phyloP scores from a whole-genome alignment of 129 eudicot species.

The Dittrichia graveolens region DNA sequence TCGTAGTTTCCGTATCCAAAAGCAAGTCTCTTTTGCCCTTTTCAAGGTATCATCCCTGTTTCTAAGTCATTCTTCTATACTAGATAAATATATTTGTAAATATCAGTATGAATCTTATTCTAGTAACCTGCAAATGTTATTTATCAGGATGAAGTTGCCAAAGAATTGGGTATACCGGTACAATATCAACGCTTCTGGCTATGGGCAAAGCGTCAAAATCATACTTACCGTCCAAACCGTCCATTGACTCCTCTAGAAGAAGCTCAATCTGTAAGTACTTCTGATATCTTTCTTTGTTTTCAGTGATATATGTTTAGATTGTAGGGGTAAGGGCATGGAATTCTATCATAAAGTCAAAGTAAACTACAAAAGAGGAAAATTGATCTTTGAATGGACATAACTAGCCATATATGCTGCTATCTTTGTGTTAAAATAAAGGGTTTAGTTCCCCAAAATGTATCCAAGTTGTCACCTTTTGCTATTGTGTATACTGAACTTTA shows the following conservation, averaged over 20 bases:
- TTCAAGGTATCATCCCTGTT: slow-evolving; percentile 66
- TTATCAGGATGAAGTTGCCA: slow-evolving; percentile 86
- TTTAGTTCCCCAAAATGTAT: too few species aligned
- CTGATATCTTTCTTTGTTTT: not conserved
- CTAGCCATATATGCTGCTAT: not conserved
- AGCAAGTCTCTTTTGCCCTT: slow-evolving; percentile 67
- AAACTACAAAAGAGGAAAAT: not conserved
- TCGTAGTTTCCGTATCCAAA: slow-evolving; percentile 83
- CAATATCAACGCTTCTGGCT: slow-evolving; percentile 87
- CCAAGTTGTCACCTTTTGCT: too few species aligned
- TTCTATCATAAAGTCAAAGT: not conserved
- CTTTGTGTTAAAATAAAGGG: not conserved
- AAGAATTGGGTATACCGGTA: slow-evolving; percentile 83
- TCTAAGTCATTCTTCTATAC: not conserved
- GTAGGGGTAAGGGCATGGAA: not conserved
- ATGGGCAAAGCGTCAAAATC: slow-evolving; percentile 87
- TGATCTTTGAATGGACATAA: not conserved
- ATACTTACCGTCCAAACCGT: slow-evolving; percentile 85
- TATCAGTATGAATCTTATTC: not conserved
- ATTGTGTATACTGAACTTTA: too few species aligned
- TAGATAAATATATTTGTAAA: not conserved
- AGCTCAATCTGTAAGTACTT: slow-evolving; percentile 62
- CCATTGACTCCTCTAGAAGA: slow-evolving; percentile 80
- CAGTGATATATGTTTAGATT: too few species aligned
- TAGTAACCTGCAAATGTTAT: slow-evolving; percentile 17